Evolutionary conservation across 257 asterid genomes (phyloP).

Genomic region (Jaltomata sinuosa): DNA sequence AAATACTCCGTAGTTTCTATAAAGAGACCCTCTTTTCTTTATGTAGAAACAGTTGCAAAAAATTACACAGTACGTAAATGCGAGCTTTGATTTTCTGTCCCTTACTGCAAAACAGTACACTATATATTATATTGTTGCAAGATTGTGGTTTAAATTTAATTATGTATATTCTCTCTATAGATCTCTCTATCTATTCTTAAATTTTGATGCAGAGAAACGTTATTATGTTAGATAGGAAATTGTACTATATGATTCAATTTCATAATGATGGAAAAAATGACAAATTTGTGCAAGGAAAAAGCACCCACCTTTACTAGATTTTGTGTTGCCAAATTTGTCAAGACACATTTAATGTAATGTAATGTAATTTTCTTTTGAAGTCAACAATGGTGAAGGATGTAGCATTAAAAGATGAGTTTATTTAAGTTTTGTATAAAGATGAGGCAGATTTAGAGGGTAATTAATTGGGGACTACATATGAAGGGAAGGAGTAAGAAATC

Average conservation of each 20-base stretch:
- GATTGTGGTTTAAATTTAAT: neutral
- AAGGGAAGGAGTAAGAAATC: too few relatives aligned
- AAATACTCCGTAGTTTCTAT: too few relatives aligned
- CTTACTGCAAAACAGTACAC: neutral
- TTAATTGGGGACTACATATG: too few relatives aligned
- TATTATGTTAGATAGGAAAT: neutral
- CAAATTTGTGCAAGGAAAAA: neutral
- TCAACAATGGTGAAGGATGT: neutral
- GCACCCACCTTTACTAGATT: neutral
- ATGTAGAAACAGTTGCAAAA: neutral
- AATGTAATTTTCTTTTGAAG: neutral
- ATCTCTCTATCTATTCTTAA: neutral
- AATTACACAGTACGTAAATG: neutral
- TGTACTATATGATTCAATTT: too few relatives aligned
- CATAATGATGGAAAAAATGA: neutral
- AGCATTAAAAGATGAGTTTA: neutral
- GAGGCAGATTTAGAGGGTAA: too few relatives aligned
- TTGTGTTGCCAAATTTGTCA: neutral
- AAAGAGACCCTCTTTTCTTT: neutral
- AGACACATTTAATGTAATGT: neutral
- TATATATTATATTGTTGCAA: neutral
- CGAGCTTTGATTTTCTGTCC: neutral
- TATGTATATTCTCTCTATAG: neutral
- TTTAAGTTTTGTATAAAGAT: too few relatives aligned
- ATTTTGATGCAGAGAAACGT: neutral